Base-by-base conservation (phyloP, 1,139 yeast genomes). In the Hansenula sp. region DNA sequence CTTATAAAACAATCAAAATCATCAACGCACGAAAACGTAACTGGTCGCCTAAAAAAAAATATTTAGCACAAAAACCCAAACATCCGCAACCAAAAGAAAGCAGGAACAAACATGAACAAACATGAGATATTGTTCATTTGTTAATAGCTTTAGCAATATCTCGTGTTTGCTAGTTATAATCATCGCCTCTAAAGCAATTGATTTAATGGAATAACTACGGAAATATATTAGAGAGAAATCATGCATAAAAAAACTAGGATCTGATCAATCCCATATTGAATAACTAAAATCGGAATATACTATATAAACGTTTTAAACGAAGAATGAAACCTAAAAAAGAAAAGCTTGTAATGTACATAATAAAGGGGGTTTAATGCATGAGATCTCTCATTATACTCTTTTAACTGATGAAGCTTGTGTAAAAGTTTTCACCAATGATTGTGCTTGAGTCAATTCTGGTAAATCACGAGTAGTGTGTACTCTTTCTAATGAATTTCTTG, bases 381-480 rank as follows among this genome's bases (percentile, higher is more conserved):
- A 25, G n/a, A 16, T 32, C 29, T 25, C 8, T 33, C 29, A 18
- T 33, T 29, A 21, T n/a, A 9, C 24, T 7, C 9, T 21, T 33
- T 29, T 33, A 7, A 25, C 35, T 21, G 73, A 73, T 75, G 42
- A 70, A 71, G 18, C 63, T 64, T 8, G 85, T 79, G 56, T 79
- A 76, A 19, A 71, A 4, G 50, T 46, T 34, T 34, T 41, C 11
- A 51, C 52, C 13, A 51, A 36, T 3, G 52, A 46, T 3, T 41
- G 45, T 0, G 50, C 52, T 9, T 50, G 50, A 3, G 50, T 37
- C 3, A 49, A 40, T 21, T 46, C 55, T 3, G 55, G 55, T 3
- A 49, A 12, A 6, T 43, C 48, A 26, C 47, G 42, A 2, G 49
- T 37, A 0, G 52, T 48, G 10, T 32, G 37, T 9, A 51, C 39